phyloP scores from a whole-genome alignment of 2,329 filamentous ascomycete species.

The Teratosphaeriaceae sp. region DNA sequence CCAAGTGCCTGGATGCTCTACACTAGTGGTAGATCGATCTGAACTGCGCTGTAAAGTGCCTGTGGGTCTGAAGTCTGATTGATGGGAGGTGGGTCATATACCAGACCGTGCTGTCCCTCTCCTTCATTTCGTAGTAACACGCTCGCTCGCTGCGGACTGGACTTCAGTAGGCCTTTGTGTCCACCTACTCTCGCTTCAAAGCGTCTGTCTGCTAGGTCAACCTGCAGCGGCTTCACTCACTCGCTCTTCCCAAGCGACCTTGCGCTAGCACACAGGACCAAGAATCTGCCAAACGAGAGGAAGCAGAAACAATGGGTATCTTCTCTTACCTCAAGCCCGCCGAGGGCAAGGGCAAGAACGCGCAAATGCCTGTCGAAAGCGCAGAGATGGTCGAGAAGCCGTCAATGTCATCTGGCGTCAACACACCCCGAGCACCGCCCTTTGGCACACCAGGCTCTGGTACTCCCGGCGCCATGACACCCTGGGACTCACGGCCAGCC shows the following conservation, averaged over 20 bases:
- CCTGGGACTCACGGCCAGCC: constrained; percentile 27
- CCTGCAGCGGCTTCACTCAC: constrained; percentile 11
- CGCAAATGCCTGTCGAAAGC: not conserved
- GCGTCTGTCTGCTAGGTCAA: constrained; percentile 6
- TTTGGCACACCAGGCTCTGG: constrained; percentile 7
- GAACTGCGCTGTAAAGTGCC: constrained; percentile 1
- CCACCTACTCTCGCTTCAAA: constrained; percentile 8
- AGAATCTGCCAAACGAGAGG: not conserved
- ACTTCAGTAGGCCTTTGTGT: constrained; percentile 6
- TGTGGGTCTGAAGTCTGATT: not conserved
- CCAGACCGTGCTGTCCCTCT: not conserved
- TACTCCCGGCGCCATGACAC: constrained; percentile 20
- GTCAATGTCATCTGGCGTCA: constrained; percentile 1
- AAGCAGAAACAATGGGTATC: constrained; percentile 30
- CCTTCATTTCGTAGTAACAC: not conserved
- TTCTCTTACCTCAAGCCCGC: constrained; percentile 24
- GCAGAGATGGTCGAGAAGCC: constrained; percentile 5
- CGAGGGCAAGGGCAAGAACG: constrained; percentile 5
- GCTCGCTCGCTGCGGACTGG: not conserved
- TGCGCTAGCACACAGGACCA: not conserved
- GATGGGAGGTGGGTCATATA: not conserved
- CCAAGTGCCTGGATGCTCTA: too few species aligned
- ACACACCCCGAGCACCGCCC: not conserved
- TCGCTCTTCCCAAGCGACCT: constrained; percentile 3
- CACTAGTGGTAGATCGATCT: not conserved